Evolutionary conservation across 768 basidiomycete species (phyloP).

Genomic region (Filobasidium wieringae): DNA sequence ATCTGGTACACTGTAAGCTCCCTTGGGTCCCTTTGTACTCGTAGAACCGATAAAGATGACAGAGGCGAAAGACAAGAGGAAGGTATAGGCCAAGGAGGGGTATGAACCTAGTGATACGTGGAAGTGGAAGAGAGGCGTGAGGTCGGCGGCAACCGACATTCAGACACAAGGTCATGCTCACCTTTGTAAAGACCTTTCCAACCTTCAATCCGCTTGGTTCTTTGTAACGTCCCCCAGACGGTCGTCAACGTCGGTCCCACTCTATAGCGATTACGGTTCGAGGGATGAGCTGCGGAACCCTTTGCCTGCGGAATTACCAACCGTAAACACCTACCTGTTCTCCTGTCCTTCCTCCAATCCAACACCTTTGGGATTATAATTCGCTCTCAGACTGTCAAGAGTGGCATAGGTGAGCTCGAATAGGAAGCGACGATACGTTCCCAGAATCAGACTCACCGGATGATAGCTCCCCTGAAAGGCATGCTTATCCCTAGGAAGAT

Average conservation of each 20-base stretch:
- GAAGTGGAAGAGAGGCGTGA: background rate
- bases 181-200: conserved; percentile 38
- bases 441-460: conserved; percentile 8
- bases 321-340: conserved; percentile 16
- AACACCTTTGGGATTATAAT: conserved; percentile 37
- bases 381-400: conserved; percentile 25
- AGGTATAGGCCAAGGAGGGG: conserved; percentile 30
- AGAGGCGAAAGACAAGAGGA: conserved; percentile 30
- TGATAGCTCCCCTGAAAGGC: conserved; percentile 37
- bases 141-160: background rate
- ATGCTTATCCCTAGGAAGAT: conserved; percentile 31
- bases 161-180: conserved; percentile 4
- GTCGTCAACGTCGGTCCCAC: conserved; percentile 36
- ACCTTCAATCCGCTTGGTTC: conserved; percentile 37
- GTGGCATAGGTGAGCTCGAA: background rate
- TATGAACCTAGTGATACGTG: conserved; percentile 20
- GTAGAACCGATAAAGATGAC: conserved; percentile 38
- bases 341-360: conserved; percentile 34
- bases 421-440: background rate
- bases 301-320: background rate
- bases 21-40: conserved; percentile 31
- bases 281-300: background rate
- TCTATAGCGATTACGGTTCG: conserved; percentile 7
- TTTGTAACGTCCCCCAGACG: conserved; percentile 27
- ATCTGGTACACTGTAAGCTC: conserved; percentile 35